A percentile compares a stretch with the other conserved stretches of the same genome.
Evolutionary conservation across 2,329 filamentous ascomycete species (phyloP).

Genomic region (Cryphonectria naterciae): DNA sequence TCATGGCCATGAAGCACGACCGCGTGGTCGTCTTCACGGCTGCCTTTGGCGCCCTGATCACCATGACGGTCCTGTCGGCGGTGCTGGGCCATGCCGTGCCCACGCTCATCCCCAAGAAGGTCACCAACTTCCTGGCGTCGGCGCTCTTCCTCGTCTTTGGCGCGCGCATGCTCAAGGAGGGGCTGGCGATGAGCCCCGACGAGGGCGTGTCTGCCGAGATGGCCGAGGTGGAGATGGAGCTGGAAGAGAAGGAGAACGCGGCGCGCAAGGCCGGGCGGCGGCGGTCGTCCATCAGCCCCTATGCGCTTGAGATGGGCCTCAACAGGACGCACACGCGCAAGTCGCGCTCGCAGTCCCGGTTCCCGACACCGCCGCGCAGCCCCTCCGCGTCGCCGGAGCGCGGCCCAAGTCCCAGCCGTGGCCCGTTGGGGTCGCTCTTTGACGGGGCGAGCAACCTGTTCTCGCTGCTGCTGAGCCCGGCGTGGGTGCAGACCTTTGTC

Average conservation of each 20-base stretch:
- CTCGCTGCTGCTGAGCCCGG: slow-evolving; percentile 86
- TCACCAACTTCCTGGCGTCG: slow-evolving; percentile 87
- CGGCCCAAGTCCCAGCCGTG: slow-evolving; percentile 55
- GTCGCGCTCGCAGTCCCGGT: slow-evolving; percentile 72
- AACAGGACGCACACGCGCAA: slow-evolving; percentile 60
- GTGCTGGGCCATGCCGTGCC: slow-evolving; percentile 91
- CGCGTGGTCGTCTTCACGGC: slow-evolving; percentile 92
- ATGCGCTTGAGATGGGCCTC: slow-evolving; percentile 80
- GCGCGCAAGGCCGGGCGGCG: slow-evolving; percentile 68
- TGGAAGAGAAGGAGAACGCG: slow-evolving; percentile 88
- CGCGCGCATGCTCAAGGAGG: slow-evolving; percentile 80
- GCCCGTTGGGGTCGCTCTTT: slow-evolving; percentile 46
- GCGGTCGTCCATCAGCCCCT: slow-evolving; percentile 72
- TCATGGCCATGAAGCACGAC: slow-evolving; percentile 99
- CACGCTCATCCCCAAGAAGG: slow-evolving; percentile 82
- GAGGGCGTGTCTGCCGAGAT: slow-evolving; percentile 96
- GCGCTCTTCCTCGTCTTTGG: slow-evolving; percentile 90
- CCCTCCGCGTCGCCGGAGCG: slow-evolving; percentile 76
- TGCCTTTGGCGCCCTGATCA: slow-evolving; percentile 86
- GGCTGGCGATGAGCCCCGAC: slow-evolving; percentile 83
- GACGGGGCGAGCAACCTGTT: slow-evolving; percentile 82
- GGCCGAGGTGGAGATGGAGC: slow-evolving; percentile 92
- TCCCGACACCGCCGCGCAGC: slow-evolving; percentile 80
- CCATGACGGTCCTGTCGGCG: slow-evolving; percentile 95
- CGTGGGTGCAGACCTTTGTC: slow-evolving; percentile 97